Evolutionary conservation across 345 rosid species (phyloP).

Genomic region (Rhizophora apiculata): DNA sequence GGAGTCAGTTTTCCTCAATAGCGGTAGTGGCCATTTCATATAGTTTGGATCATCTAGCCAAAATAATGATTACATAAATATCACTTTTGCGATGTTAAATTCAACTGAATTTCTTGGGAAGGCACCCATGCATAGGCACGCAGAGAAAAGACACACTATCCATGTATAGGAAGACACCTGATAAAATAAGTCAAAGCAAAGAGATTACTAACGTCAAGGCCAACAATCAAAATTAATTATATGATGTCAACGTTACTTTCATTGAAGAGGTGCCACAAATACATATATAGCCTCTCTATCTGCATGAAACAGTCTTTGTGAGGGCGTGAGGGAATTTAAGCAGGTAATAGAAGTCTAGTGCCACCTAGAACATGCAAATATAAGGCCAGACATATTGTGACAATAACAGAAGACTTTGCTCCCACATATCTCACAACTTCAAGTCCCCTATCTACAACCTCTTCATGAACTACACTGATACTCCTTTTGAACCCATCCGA

Average conservation of each 20-base stretch:
- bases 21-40: no score
- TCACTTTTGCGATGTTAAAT: no score
- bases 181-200: neutral
- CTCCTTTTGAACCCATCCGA: conserved; percentile 56
- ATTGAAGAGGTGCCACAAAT: conserved; percentile 8
- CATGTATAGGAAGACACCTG: neutral
- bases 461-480: conserved; percentile 42
- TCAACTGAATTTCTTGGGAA: no score
- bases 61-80: no score
- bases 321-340: conserved; percentile 26
- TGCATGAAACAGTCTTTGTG: conserved; percentile 4
- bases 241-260: neutral
- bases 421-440: conserved; percentile 62
- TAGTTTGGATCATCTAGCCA: no score
- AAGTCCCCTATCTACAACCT: conserved; percentile 59
- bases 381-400: conserved; percentile 72
- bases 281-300: conserved; percentile 11
- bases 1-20: no score
- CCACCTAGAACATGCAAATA: conserved; percentile 64
- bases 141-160: no score
- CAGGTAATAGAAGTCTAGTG: conserved; percentile 42
- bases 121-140: no score
- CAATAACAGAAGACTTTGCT: conserved; percentile 65
- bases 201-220: neutral
- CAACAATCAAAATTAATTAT: conserved; percentile 4